Evolutionary conservation across 225 moss, liverwort and hornwort genomes (phyloP).

Genomic region (Climacium dendroides): DNA sequence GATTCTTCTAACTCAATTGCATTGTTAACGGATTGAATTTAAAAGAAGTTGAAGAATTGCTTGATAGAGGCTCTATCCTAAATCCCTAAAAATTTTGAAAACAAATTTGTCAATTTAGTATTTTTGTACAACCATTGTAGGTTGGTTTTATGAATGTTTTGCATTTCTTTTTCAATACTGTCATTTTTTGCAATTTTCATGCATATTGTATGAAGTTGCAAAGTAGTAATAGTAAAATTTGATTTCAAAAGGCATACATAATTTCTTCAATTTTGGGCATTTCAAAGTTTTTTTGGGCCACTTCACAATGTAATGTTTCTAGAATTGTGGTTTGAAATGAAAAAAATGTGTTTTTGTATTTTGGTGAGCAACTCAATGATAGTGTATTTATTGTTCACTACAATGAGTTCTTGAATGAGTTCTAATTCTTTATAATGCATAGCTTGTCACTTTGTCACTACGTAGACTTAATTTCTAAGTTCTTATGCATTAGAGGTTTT

Average conservation of each 20-base stretch:
- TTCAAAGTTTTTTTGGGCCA: not conserved
- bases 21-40: not conserved
- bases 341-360: not conserved
- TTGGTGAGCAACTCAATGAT: not conserved
- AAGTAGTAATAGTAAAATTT: not conserved
- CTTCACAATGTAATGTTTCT: not conserved
- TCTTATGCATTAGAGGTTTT: not conserved
- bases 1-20: not conserved
- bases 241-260: accelerated
- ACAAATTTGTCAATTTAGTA: accelerated
- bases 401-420: accelerated
- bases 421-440: not conserved
- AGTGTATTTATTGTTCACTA: not conserved
- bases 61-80: not conserved
- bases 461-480: not conserved
- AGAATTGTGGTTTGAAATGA: not conserved
- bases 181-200: not conserved
- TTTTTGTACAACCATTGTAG: not conserved
- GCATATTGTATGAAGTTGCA: not conserved
- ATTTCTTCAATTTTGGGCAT: not conserved
- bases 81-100: not conserved
- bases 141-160: no score
- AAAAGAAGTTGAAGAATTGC: not conserved
- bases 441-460: not conserved
- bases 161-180: no score